phyloP scores from a whole-genome alignment of 2,329 filamentous ascomycete genomes.

The Aspergillus awamori region DNA sequence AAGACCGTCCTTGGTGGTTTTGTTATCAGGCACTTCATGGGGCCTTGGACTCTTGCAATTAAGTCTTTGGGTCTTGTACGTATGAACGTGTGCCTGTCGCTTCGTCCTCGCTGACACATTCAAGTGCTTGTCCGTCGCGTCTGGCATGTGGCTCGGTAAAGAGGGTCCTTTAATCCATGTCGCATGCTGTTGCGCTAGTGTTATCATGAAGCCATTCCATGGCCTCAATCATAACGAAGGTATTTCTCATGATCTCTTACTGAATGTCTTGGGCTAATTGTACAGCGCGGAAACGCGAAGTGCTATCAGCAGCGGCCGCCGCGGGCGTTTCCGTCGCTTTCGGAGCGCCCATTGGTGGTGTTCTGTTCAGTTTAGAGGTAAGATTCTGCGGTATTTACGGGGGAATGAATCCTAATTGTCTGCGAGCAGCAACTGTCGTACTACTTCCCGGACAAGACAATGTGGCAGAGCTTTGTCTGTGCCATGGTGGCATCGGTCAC shows the following conservation, averaged over 20 bases:
- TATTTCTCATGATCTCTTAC: slow-evolving; percentile 37
- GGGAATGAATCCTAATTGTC: background rate
- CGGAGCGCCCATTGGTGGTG: slow-evolving; percentile 89
- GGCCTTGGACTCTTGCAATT: slow-evolving; percentile 82
- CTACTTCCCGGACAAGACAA: slow-evolving; percentile 98
- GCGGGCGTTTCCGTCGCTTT: slow-evolving; percentile 94
- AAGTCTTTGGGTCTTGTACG: slow-evolving; percentile 85
- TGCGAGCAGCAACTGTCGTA: slow-evolving; percentile 76
- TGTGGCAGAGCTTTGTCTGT: slow-evolving; percentile 99
- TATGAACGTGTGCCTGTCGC: background rate
- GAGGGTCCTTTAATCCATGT: slow-evolving; percentile 95
- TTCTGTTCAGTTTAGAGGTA: slow-evolving; percentile 91
- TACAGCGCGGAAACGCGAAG: slow-evolving; percentile 84
- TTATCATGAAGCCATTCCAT: slow-evolving; percentile 87
- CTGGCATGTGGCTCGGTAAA: slow-evolving; percentile 94
- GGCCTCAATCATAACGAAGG: slow-evolving; percentile 86
- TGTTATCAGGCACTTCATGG: slow-evolving; percentile 84
- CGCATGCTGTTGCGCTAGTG: slow-evolving; percentile 91
- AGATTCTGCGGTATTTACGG: slow-evolving; percentile 10
- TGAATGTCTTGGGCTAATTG: slow-evolving; percentile 22
- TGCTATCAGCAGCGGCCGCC: slow-evolving; percentile 87
- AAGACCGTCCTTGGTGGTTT: slow-evolving; percentile 95
- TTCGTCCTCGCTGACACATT: slow-evolving; percentile 28
- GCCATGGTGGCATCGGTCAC: slow-evolving; percentile 98
- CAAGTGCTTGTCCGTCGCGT: slow-evolving; percentile 85